Evolutionary conservation across 2,329 filamentous ascomycete genomes (phyloP).

Genomic region (Diaporthe amygdali): DNA sequence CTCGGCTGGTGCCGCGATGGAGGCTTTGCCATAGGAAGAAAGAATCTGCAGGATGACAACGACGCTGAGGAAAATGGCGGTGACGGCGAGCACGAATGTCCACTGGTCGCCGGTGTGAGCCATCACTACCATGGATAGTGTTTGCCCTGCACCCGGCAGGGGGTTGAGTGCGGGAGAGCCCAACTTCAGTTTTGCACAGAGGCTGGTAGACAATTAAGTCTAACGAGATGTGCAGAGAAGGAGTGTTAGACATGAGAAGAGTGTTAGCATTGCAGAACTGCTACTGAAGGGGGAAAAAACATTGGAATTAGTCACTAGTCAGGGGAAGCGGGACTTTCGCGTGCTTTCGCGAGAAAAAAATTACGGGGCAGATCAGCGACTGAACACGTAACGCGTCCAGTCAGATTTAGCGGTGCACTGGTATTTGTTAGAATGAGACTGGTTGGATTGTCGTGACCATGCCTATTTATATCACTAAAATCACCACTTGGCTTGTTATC

Average conservation of each 20-base stretch:
- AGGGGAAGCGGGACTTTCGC: background rate
- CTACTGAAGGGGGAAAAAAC: background rate
- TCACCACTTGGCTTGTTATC: too few relatives aligned
- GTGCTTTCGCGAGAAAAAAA: background rate
- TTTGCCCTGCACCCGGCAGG: background rate
- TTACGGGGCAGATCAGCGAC: background rate
- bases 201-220: background rate
- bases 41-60: slow-evolving; percentile 58
- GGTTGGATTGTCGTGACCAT: too few relatives aligned
- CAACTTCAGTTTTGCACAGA: background rate
- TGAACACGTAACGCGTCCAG: background rate
- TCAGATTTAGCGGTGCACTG: background rate
- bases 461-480: too few relatives aligned
- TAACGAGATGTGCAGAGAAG: background rate
- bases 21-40: slow-evolving; percentile 59
- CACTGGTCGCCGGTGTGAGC: slow-evolving; percentile 51
- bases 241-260: background rate
- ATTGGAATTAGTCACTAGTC: slow-evolving; percentile 10
- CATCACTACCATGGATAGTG: background rate
- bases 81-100: slow-evolving; percentile 62
- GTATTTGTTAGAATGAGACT: too few relatives aligned
- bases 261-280: background rate
- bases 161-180: background rate
- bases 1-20: slow-evolving; percentile 62
- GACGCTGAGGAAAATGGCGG: slow-evolving; percentile 61